Conservation (phyloP, 257 asterid species). For the Solanum tarapatanum region DNA sequence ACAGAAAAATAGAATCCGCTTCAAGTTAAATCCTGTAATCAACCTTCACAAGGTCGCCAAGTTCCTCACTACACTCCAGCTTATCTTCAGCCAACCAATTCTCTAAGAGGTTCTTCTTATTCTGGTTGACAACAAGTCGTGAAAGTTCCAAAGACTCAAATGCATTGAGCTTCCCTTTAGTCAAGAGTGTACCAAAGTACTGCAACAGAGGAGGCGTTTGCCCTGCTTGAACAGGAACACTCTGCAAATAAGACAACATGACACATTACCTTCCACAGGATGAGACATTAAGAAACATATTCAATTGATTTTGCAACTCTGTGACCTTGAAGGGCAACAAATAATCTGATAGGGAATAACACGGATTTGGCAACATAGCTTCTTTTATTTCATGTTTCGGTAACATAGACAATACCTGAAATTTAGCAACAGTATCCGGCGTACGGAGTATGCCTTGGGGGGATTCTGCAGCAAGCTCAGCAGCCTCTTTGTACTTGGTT, state of each 20-base stretch:
- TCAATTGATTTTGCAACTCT: background rate
- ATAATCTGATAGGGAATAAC: background rate
- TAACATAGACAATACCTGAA: slow-evolving; percentile 4
- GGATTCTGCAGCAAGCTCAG: slow-evolving; percentile 12
- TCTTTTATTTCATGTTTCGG: background rate
- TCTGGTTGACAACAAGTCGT: slow-evolving; percentile 95
- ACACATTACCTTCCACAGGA: background rate
- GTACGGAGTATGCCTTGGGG: slow-evolving; percentile 12
- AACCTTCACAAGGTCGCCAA: slow-evolving; percentile 99
- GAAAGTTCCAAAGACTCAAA: slow-evolving; percentile 96
- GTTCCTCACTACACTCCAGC: slow-evolving; percentile 98
- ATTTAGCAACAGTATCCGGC: slow-evolving; percentile 5
- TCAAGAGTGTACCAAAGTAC: slow-evolving; percentile 90
- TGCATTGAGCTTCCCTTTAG: slow-evolving; percentile 93
- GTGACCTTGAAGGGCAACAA: background rate
- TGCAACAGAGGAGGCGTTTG: slow-evolving; percentile 98
- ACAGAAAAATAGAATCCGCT: background rate
- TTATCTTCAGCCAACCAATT: slow-evolving; percentile 99
- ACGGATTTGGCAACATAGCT: background rate
- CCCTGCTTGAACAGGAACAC: slow-evolving; percentile 99
- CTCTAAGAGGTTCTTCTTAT: slow-evolving; percentile 90
- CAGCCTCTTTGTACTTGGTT: slow-evolving; percentile 44
- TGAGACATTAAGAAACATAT: background rate
- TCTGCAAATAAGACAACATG: slow-evolving; percentile 34
- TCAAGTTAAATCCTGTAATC: background rate